These are phyloP conservation scores for Populus trichocarpa DNA, from an alignment of 441 rosid species.

Conservation along the genomic window DNA sequence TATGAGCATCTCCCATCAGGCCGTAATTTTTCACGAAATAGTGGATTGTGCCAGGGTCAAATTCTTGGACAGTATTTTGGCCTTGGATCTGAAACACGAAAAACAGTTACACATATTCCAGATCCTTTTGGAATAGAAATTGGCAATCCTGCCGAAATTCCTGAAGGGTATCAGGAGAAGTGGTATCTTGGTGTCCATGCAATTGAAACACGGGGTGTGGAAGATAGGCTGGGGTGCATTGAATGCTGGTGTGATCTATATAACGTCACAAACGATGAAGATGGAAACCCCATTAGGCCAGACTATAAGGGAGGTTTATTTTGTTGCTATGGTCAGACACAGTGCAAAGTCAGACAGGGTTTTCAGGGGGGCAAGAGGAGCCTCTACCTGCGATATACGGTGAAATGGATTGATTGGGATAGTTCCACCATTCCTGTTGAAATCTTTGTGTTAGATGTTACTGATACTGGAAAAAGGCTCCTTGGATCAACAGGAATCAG, in stretches of 20 bases:
- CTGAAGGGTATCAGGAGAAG: conserved; percentile 60
- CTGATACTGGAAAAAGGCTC: conserved; percentile 52
- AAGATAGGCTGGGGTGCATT: conserved; percentile 65
- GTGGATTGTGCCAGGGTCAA: conserved; percentile 56
- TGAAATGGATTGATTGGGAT: conserved; percentile 76
- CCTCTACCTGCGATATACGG: conserved; percentile 59
- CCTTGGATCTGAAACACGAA: conserved; percentile 78
- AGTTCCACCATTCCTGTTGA: conserved; percentile 51
- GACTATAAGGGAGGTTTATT: conserved; percentile 60
- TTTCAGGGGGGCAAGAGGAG: conserved; percentile 47
- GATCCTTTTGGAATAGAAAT: conserved; percentile 80
- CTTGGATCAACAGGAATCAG: conserved; percentile 29
- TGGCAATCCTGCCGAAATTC: conserved; percentile 61
- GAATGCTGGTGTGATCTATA: conserved; percentile 80
- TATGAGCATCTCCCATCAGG: conserved; percentile 27
- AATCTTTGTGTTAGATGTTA: conserved; percentile 63
- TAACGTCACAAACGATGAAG: conserved; percentile 56
- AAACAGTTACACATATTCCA: conserved; percentile 57
- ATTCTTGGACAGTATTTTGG: conserved; percentile 57
- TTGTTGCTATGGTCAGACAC: conserved; percentile 68
- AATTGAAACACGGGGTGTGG: conserved; percentile 76
- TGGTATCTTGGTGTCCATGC: conserved; percentile 84
- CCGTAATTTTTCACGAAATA: conserved; percentile 31
- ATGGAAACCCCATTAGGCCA: conserved; percentile 44
- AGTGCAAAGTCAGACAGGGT: conserved; percentile 58